These are phyloP conservation scores for Candida koratica DNA, from an alignment of 805 yeast genomes.

Conservation along the genomic window DNA sequence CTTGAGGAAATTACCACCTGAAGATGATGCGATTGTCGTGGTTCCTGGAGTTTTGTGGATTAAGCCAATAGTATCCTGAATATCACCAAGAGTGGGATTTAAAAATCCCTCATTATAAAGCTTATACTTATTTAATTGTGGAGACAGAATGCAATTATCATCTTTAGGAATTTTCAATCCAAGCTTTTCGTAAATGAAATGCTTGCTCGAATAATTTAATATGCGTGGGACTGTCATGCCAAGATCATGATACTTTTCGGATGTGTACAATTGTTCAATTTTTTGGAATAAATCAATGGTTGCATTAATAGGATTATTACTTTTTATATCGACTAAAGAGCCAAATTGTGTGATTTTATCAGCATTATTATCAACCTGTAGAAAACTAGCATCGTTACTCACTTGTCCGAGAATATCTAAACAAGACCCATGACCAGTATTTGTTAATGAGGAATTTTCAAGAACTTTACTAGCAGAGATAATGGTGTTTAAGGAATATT, in stretches of 20 bases:
- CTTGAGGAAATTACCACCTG: constrained; percentile 54
- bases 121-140: constrained; percentile 9
- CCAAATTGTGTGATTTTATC: constrained; percentile 14
- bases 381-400: constrained; percentile 42
- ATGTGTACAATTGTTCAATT: constrained; percentile 21
- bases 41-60: constrained; percentile 16
- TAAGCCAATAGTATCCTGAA: constrained; percentile 45
- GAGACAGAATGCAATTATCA: constrained; percentile 3
- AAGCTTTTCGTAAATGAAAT: constrained; percentile 7
- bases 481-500: not conserved
- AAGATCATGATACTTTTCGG: constrained; percentile 11
- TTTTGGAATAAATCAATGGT: constrained; percentile 21
- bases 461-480: constrained; percentile 19
- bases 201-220: constrained; percentile 15
- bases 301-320: constrained; percentile 28
- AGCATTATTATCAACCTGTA: constrained; percentile 15
- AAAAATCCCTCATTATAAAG: constrained; percentile 10
- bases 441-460: constrained; percentile 42
- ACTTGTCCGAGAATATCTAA: constrained; percentile 39
- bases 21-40: constrained; percentile 36
- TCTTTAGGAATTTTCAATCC: not conserved
- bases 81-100: not conserved
- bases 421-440: constrained; percentile 49
- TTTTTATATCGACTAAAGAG: constrained; percentile 17
- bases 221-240: constrained; percentile 37